Percentiles rank a stretch among this genome's conserved stretches.
phyloP scores from a whole-genome alignment of 495 filamentous ascomycete genomes.

The Articulospora tetracladia region DNA sequence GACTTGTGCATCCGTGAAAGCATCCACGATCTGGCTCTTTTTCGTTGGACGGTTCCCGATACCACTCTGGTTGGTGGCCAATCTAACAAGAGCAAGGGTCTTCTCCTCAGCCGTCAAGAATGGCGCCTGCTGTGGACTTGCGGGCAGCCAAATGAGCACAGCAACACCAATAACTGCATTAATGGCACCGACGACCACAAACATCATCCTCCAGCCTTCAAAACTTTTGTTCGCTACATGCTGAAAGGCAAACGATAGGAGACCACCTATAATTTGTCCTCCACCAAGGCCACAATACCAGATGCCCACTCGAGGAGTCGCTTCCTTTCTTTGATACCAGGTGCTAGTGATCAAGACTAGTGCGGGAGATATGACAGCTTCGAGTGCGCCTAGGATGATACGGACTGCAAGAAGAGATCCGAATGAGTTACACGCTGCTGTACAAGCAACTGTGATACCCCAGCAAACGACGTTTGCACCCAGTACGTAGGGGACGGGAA shows the following conservation, averaged over 20 bases:
- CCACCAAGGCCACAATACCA: conserved; percentile 63
- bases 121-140: conserved; percentile 60
- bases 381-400: conserved; percentile 58
- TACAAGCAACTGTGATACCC: conserved; percentile 48
- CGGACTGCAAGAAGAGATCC: conserved; percentile 53
- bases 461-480: conserved; percentile 55
- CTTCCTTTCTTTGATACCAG: conserved; percentile 60
- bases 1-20: conserved; percentile 55
- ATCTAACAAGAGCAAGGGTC: conserved; percentile 54
- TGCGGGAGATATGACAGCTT: conserved; percentile 56
- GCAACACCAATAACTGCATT: conserved; percentile 40
- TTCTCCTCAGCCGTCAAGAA: conserved; percentile 58
- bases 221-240: conserved; percentile 1
- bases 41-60: conserved; percentile 70
- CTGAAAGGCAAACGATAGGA: conserved; percentile 22
- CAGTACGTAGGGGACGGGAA: conserved; percentile 56
- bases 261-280: conserved; percentile 33
- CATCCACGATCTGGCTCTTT: conserved; percentile 56
- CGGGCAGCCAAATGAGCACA: conserved; percentile 43
- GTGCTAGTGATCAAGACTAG: conserved; percentile 56
- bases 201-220: conserved; percentile 35
- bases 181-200: conserved; percentile 59
- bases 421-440: conserved; percentile 33
- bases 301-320: conserved; percentile 33
- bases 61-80: conserved; percentile 63